These are phyloP conservation scores for Coriaria nepalensis DNA, from an alignment of 306 rosid genomes.

Conservation along the genomic window DNA sequence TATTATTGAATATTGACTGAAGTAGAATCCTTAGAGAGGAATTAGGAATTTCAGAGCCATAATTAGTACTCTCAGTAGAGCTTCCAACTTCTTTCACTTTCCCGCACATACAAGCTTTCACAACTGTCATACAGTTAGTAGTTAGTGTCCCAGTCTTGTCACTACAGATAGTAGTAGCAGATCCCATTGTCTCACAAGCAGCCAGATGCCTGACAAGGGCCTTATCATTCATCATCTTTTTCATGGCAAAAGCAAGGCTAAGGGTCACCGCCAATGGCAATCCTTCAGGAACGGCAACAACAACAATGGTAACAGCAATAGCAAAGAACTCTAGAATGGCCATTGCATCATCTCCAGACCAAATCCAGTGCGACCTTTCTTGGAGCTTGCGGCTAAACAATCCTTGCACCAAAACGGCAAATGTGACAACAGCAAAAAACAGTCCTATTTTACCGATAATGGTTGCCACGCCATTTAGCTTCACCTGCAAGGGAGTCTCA, in stretches of 20 bases:
- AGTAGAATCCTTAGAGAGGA: constrained; percentile 47
- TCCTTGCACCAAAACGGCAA: constrained; percentile 88
- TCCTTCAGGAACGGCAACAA: constrained; percentile 99
- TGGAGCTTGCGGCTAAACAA: constrained; percentile 59
- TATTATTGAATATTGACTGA: constrained; percentile 83
- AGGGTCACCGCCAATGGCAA: constrained; percentile 94
- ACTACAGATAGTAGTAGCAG: constrained; percentile 87
- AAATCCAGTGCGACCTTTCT: constrained; percentile 66
- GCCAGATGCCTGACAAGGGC: constrained; percentile 95
- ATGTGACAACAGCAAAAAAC: constrained; percentile 83
- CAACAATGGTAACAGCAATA: constrained; percentile 87
- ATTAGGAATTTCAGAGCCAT: constrained; percentile 50
- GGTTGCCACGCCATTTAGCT: constrained; percentile 98
- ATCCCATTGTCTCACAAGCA: constrained; percentile 99
- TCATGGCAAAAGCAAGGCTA: constrained; percentile 99
- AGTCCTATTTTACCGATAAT: constrained; percentile 93
- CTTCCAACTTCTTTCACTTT: constrained; percentile 48
- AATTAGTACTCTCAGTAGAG: constrained; percentile 30
- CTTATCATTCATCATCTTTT: constrained; percentile 97
- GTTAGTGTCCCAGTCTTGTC: constrained; percentile 98
- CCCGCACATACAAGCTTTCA: constrained; percentile 69
- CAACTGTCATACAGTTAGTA: constrained; percentile 92
- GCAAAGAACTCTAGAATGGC: constrained; percentile 85
- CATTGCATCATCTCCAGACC: constrained; percentile 85
- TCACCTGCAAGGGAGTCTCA: constrained; percentile 98